These are phyloP conservation scores for Clavispora asparagi DNA, from an alignment of 805 yeast genomes.

Conservation along the genomic window DNA sequence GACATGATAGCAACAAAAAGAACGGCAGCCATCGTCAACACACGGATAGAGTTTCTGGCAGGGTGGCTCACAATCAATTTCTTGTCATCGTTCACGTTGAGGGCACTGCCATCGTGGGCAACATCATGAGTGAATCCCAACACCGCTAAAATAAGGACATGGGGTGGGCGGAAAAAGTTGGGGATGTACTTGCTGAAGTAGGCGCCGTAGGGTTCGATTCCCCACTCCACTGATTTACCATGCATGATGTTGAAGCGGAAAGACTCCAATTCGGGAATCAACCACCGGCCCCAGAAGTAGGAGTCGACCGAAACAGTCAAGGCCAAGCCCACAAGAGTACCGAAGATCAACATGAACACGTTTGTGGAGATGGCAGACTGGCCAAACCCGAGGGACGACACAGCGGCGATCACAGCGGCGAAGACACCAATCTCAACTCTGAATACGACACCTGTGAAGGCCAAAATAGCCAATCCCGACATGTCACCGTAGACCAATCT, in stretches of 20 bases:
- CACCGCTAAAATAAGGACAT: slow-evolving; percentile 37
- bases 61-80: slow-evolving; percentile 25
- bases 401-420: slow-evolving; percentile 41
- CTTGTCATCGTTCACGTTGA: slow-evolving; percentile 1
- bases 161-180: slow-evolving; percentile 37
- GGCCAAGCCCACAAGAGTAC: slow-evolving; percentile 47
- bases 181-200: slow-evolving; percentile 54
- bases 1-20: slow-evolving; percentile 63
- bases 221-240: slow-evolving; percentile 79
- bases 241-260: slow-evolving; percentile 70
- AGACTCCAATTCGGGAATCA: slow-evolving; percentile 73
- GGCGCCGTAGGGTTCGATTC: slow-evolving; percentile 66
- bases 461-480: slow-evolving; percentile 45
- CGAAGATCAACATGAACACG: slow-evolving; percentile 37
- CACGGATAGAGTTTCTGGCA: slow-evolving; percentile 33
- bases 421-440: slow-evolving; percentile 66
- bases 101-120: slow-evolving; percentile 28
- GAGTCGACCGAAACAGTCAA: slow-evolving; percentile 57
- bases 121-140: slow-evolving; percentile 41
- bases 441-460: slow-evolving; percentile 63
- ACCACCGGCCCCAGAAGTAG: slow-evolving; percentile 59
- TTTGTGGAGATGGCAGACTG: slow-evolving; percentile 40
- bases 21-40: slow-evolving; percentile 47
- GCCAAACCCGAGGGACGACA: slow-evolving; percentile 40
- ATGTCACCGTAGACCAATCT: slow-evolving; percentile 46